Percentiles rank a stretch among this genome's conserved stretches.
phyloP scores from a whole-genome alignment of 1,284 basidiomycete genomes.

The Ganoderma boninense region DNA sequence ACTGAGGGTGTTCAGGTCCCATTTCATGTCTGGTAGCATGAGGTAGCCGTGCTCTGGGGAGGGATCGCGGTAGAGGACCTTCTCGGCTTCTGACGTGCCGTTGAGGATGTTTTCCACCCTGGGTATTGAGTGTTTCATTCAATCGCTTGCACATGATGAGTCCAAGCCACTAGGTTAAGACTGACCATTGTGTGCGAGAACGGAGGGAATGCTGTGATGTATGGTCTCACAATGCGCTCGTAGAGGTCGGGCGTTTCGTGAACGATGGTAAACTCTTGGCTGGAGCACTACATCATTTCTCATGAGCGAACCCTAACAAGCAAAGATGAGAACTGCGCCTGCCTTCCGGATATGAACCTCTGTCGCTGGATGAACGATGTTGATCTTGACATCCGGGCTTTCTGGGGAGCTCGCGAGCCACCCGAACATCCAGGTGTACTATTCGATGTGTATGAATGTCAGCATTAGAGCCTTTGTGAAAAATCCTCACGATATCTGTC shows the following conservation, averaged over 20 bases:
- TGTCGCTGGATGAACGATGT: constrained; percentile 84
- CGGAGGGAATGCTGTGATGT: constrained; percentile 79
- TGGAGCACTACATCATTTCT: constrained; percentile 69
- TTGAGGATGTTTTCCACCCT: constrained; percentile 92
- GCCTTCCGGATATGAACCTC: constrained; percentile 85
- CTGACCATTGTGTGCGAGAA: constrained; percentile 83
- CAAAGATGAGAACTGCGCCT: constrained; percentile 6
- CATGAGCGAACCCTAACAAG: background rate
- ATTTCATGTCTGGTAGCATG: constrained; percentile 92
- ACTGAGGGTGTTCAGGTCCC: constrained; percentile 83
- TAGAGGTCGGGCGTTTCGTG: constrained; percentile 85
- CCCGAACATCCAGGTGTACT: constrained; percentile 56
- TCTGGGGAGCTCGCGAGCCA: constrained; percentile 47
- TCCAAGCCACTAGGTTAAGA: background rate
- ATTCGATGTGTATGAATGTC: too few species aligned
- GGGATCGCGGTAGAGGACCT: constrained; percentile 73
- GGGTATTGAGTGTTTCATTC: background rate
- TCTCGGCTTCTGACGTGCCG: constrained; percentile 82
- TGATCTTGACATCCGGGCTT: constrained; percentile 65
- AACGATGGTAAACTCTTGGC: constrained; percentile 78
- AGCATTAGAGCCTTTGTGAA: too few species aligned
- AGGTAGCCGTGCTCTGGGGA: constrained; percentile 71
- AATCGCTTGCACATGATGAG: background rate
- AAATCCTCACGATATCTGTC: constrained; percentile 55
- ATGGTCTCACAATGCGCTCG: constrained; percentile 75